Evolutionary conservation across 1,284 basidiomycete genomes (phyloP).

Genomic region (Sporisorium scitamineum): DNA sequence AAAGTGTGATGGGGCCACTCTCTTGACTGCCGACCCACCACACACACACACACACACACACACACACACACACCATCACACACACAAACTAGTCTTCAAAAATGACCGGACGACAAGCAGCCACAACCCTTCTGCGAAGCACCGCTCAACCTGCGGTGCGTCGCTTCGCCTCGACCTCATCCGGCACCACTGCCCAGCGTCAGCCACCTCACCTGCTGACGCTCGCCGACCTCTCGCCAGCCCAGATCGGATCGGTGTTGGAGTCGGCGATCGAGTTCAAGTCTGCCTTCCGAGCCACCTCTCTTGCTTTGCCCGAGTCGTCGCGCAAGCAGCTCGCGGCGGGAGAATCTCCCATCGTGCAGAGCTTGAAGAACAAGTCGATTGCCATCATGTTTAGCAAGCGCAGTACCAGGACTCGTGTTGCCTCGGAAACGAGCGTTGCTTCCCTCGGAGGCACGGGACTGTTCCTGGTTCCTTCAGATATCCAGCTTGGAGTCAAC

Average conservation of each 20-base stretch:
- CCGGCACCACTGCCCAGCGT: slow-evolving; percentile 10
- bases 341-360: slow-evolving; percentile 46
- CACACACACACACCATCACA: background rate
- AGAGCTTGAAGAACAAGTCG: slow-evolving; percentile 81
- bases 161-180: slow-evolving; percentile 36
- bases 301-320: slow-evolving; percentile 25
- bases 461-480: slow-evolving; percentile 88
- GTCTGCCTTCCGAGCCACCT: slow-evolving; percentile 74
- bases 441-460: slow-evolving; percentile 77
- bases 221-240: slow-evolving; percentile 81
- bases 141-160: slow-evolving; percentile 6
- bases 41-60: slow-evolving; percentile 2
- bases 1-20: slow-evolving; percentile 9
- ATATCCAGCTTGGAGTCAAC: slow-evolving; percentile 97
- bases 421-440: slow-evolving; percentile 81
- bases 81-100: background rate
- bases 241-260: slow-evolving; percentile 78
- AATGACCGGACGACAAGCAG: slow-evolving; percentile 36
- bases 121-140: slow-evolving; percentile 14
- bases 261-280: slow-evolving; percentile 78
- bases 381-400: slow-evolving; percentile 93
- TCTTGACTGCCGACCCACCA: background rate
- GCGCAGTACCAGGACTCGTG: slow-evolving; percentile 89
- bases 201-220: slow-evolving; percentile 75
- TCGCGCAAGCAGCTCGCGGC: slow-evolving; percentile 42